A percentile compares a stretch with the other conserved stretches of the same genome.
These are phyloP conservation scores for Trichophyton rubrum DNA, from an alignment of 2,329 filamentous ascomycete species.

Conservation along the genomic window DNA sequence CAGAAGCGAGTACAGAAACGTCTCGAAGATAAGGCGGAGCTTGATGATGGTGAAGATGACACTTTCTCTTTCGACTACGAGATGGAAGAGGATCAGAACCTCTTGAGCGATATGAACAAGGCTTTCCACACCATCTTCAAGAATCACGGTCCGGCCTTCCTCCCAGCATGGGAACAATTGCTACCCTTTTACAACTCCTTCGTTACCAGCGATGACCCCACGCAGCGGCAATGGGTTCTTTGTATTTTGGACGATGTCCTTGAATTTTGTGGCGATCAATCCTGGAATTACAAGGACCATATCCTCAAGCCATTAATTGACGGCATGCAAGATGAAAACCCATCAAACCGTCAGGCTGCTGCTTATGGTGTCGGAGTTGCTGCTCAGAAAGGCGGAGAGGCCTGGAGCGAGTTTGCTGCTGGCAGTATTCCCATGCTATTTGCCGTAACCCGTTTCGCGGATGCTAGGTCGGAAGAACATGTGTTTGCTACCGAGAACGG, in stretches of 20 bases:
- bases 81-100: constrained; percentile 91
- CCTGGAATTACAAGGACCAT: constrained; percentile 71
- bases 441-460: constrained; percentile 65
- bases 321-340: constrained; percentile 72
- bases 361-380: constrained; percentile 94
- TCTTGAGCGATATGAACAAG: constrained; percentile 99
- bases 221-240: constrained; percentile 94
- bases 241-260: constrained; percentile 98
- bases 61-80: constrained; percentile 77
- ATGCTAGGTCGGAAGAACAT: constrained; percentile 80
- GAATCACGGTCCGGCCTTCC: constrained; percentile 74
- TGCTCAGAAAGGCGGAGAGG: constrained; percentile 75
- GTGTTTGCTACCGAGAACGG: constrained; percentile 97
- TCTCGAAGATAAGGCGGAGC: constrained; percentile 69
- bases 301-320: constrained; percentile 78
- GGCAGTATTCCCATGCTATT: constrained; percentile 71
- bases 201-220: constrained; percentile 66
- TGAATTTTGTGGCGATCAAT: constrained; percentile 86
- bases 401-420: constrained; percentile 79
- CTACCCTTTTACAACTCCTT: constrained; percentile 78
- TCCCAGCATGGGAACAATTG: constrained; percentile 76
- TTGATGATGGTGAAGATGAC: constrained; percentile 81
- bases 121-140: constrained; percentile 99
- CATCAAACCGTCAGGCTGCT: constrained; percentile 88
- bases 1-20: constrained; percentile 73